These are phyloP conservation scores for Aspergillus texensis DNA, from an alignment of 2,329 filamentous ascomycete genomes.

Conservation along the genomic window DNA sequence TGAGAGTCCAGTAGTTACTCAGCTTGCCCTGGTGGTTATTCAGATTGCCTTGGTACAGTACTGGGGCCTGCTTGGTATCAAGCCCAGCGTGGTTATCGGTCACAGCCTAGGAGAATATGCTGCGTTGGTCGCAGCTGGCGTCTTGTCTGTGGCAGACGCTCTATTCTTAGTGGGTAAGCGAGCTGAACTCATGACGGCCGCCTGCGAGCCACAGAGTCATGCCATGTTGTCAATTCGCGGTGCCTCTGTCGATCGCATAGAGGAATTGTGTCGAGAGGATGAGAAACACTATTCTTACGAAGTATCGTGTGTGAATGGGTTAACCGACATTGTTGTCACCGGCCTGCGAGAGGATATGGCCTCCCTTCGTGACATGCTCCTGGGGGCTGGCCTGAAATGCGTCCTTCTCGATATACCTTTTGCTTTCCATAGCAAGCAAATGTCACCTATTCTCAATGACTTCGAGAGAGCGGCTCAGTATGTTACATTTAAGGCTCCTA, in stretches of 20 bases:
- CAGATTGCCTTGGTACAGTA: constrained; percentile 44
- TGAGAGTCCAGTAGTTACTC: constrained; percentile 25
- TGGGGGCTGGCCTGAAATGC: constrained; percentile 59
- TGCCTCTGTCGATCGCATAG: constrained; percentile 43
- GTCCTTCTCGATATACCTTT: constrained; percentile 67
- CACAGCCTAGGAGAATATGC: constrained; percentile 46
- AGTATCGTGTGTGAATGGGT: constrained; percentile 75
- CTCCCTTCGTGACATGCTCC: constrained; percentile 53
- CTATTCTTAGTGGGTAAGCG: constrained; percentile 71
- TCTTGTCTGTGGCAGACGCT: constrained; percentile 38
- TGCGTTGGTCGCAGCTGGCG: constrained; percentile 36
- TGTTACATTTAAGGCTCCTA: constrained; percentile 61
- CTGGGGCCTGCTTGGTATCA: constrained; percentile 35
- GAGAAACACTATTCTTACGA: constrained; percentile 44
- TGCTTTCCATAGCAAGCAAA: constrained; percentile 47
- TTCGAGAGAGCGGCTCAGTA: constrained; percentile 18
- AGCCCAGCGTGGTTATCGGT: constrained; percentile 57
- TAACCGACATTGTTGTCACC: constrained; percentile 74
- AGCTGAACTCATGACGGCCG: constrained; percentile 66
- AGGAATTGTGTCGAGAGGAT: constrained; percentile 32
- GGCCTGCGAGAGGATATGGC: constrained; percentile 62
- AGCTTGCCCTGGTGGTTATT: constrained; percentile 41
- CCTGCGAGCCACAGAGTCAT: constrained; percentile 68
- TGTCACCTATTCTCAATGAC: constrained; percentile 19
- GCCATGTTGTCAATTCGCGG: constrained; percentile 63